These are phyloP conservation scores for Vitis hybrid DNA, from an alignment of 177 flowering plant genomes.

Conservation along the genomic window DNA sequence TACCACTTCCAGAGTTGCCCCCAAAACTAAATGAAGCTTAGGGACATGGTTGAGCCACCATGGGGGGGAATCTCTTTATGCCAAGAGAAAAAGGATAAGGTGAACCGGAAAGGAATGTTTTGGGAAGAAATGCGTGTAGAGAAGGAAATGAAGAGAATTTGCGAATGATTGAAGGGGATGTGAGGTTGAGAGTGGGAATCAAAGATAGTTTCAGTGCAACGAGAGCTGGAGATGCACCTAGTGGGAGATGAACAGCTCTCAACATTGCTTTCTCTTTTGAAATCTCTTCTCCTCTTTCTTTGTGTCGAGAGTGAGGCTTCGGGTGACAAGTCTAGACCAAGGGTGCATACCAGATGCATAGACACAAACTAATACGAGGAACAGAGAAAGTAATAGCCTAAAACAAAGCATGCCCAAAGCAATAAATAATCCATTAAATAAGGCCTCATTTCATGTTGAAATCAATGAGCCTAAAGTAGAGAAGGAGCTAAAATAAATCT, in stretches of 20 bases:
- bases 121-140: constrained; percentile 6
- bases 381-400: too few relatives aligned
- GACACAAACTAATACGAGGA: too few relatives aligned
- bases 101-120: constrained; percentile 11
- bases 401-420: too few relatives aligned
- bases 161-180: constrained; percentile 14
- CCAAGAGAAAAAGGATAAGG: constrained; percentile 12
- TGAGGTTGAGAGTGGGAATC: constrained; percentile 18
- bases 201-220: constrained; percentile 17
- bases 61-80: constrained; percentile 6
- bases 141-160: constrained; percentile 15
- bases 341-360: constrained; percentile 16
- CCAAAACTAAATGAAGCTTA: constrained; percentile 61
- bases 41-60: constrained; percentile 13
- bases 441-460: too few relatives aligned
- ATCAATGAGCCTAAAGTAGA: too few relatives aligned
- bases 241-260: constrained; percentile 27
- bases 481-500: too few relatives aligned
- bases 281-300: too few relatives aligned
- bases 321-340: constrained; percentile 18
- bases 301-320: too few relatives aligned
- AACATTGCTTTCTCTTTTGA: constrained; percentile 21
- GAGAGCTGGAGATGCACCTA: constrained; percentile 25
- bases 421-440: too few relatives aligned
- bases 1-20: constrained; percentile 35